Evolutionary conservation across 192 early-diverging fungal species (phyloP).

Genomic region (Coemansia sp.): DNA sequence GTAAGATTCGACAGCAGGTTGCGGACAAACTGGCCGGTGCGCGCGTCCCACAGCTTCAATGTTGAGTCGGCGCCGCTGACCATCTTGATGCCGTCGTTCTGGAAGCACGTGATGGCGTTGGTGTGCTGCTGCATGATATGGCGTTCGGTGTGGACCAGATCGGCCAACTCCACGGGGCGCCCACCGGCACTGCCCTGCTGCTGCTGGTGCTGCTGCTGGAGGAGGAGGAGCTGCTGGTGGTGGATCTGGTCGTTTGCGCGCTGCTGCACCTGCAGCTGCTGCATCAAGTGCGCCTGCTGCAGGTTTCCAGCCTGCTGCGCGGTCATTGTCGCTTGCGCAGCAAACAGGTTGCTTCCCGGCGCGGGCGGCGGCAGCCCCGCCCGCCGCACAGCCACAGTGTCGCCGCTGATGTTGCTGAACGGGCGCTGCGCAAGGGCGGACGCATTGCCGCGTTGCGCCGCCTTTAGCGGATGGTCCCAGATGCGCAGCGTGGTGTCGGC

Average conservation of each 20-base stretch:
- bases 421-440: constrained; percentile 20
- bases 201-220: constrained; percentile 42
- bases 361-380: background rate
- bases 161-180: constrained; percentile 6
- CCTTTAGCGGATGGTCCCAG: constrained; percentile 76
- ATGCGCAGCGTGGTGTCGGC: constrained; percentile 93
- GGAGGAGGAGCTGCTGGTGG: constrained; percentile 27
- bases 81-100: constrained; percentile 91
- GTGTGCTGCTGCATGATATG: constrained; percentile 63
- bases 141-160: constrained; percentile 62
- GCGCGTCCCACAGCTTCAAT: constrained; percentile 97
- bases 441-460: background rate
- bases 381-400: constrained; percentile 12
- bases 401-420: constrained; percentile 48
- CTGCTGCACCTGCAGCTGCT: constrained; percentile 54
- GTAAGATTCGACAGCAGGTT: constrained; percentile 81
- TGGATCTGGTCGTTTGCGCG: constrained; percentile 52
- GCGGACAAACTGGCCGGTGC: constrained; percentile 77
- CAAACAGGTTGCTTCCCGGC: constrained; percentile 8
- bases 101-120: constrained; percentile 96
- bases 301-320: constrained; percentile 27
- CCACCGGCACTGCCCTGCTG: background rate
- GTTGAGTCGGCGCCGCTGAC: constrained; percentile 94
- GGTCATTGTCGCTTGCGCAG: constrained; percentile 18
- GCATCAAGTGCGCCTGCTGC: constrained; percentile 44